phyloP scores from a whole-genome alignment of 495 filamentous ascomycete species.

The Tuber microsphaerosporum region DNA sequence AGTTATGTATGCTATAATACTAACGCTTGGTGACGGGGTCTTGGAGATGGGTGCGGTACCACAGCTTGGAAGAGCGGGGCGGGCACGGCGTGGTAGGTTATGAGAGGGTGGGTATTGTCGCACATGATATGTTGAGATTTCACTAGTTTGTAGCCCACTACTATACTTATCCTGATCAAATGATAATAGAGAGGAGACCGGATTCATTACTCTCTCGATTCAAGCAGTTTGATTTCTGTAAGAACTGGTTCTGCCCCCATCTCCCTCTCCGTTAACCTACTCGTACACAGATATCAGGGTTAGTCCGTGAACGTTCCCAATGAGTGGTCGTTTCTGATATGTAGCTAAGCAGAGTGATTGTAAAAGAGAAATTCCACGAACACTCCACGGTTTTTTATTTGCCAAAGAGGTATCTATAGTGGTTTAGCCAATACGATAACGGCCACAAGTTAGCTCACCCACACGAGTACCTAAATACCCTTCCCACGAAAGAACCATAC shows the following conservation, averaged over 20 bases:
- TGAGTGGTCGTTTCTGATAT: no score
- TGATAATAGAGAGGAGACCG: neutral
- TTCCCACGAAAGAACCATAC: neutral
- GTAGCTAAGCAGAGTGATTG: no score
- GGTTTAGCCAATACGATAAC: no score
- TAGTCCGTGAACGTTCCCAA: no score
- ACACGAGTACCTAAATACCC: no score
- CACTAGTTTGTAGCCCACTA: neutral
- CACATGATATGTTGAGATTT: neutral
- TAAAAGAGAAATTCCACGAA: no score
- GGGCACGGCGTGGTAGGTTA: neutral
- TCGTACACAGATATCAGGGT: neutral
- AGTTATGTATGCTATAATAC: no score
- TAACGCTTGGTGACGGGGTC: neutral
- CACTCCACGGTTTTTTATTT: neutral
- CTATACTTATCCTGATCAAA: neutral
- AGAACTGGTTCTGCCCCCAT: neutral
- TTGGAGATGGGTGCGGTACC: neutral
- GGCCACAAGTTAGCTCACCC: no score
- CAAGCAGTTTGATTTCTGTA: neutral
- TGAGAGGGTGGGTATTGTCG: neutral
- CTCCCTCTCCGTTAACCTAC: neutral
- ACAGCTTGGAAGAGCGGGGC: neutral
- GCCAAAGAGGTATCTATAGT: no score
- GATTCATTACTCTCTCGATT: neutral